These are phyloP conservation scores for Diphasiastrum complanatum DNA, from an alignment of 83 land plant species.

Conservation along the genomic window DNA sequence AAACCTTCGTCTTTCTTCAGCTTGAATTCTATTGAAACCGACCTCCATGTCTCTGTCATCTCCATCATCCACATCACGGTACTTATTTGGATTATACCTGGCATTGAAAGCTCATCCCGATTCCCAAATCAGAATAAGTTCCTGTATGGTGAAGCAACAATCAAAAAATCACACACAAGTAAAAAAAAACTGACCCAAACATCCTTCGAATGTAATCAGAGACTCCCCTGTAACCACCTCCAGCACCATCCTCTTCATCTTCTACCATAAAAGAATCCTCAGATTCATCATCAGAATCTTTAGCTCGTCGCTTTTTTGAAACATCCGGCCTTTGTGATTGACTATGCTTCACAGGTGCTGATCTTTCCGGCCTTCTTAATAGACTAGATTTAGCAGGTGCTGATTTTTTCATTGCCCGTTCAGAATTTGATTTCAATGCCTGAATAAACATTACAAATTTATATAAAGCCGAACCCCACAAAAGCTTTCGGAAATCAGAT, in stretches of 20 bases:
- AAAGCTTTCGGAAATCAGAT: background rate
- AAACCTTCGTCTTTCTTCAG: conserved; percentile 35
- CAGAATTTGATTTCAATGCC: background rate
- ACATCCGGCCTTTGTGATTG: conserved; percentile 1
- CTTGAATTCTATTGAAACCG: conserved; percentile 31
- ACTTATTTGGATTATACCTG: conserved; percentile 39
- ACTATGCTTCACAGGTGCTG: no score
- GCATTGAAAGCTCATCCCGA: no score
- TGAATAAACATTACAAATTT: background rate
- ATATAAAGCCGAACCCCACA: background rate
- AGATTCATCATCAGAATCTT: background rate
- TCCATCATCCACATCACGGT: conserved; percentile 39
- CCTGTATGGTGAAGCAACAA: background rate
- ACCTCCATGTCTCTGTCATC: conserved; percentile 44
- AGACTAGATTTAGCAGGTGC: no score
- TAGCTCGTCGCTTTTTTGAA: no score
- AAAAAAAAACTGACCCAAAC: conserved; percentile 27
- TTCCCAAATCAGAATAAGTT: background rate
- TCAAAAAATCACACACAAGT: background rate
- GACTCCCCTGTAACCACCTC: background rate
- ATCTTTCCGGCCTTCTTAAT: no score
- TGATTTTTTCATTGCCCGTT: background rate
- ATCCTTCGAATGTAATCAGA: conserved; percentile 24
- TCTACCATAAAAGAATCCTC: conserved; percentile 18
- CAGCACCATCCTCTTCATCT: conserved; percentile 21